Evolutionary conservation across 208 protist genomes (phyloP).

Genomic region (Leishmania major): DNA sequence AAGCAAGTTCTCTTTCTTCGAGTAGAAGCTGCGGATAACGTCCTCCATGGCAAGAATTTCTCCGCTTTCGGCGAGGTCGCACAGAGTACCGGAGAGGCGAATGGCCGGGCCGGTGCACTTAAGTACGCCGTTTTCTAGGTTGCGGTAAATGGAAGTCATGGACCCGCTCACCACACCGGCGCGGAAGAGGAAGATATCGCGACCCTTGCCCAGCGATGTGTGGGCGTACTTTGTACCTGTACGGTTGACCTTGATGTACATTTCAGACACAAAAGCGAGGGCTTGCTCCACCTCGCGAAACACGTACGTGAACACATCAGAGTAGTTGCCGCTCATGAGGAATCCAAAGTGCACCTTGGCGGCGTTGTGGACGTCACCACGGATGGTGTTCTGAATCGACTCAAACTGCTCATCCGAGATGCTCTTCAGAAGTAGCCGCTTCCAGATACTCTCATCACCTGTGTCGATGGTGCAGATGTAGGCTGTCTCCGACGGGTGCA

Average conservation of each 20-base stretch:
- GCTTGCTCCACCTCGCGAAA: slow-evolving; percentile 81
- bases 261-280: slow-evolving; percentile 71
- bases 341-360: slow-evolving; percentile 76
- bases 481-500: slow-evolving; percentile 60
- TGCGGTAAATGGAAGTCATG: slow-evolving; percentile 71
- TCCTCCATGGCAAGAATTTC: slow-evolving; percentile 82
- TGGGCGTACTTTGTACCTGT: slow-evolving; percentile 67
- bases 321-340: slow-evolving; percentile 82
- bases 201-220: slow-evolving; percentile 30
- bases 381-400: slow-evolving; percentile 50
- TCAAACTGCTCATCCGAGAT: slow-evolving; percentile 55
- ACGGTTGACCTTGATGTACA: slow-evolving; percentile 76
- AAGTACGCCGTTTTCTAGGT: slow-evolving; percentile 51
- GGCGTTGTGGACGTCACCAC: slow-evolving; percentile 43
- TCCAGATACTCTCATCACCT: slow-evolving; percentile 68
- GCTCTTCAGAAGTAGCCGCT: slow-evolving; percentile 32
- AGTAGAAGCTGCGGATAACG: slow-evolving; percentile 70
- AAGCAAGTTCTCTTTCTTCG: slow-evolving; percentile 69
- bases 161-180: slow-evolving; percentile 61
- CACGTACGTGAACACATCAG: slow-evolving; percentile 82
- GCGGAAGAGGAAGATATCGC: slow-evolving; percentile 67
- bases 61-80: slow-evolving; percentile 62
- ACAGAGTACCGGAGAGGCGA: slow-evolving; percentile 69
- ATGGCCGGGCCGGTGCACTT: slow-evolving; percentile 76
- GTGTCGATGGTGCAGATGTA: slow-evolving; percentile 84